Evolutionary conservation across 495 filamentous ascomycete species (phyloP), one percentile per base, ranked within the genome.

Genomic region (Xylaria grammica): DNA sequence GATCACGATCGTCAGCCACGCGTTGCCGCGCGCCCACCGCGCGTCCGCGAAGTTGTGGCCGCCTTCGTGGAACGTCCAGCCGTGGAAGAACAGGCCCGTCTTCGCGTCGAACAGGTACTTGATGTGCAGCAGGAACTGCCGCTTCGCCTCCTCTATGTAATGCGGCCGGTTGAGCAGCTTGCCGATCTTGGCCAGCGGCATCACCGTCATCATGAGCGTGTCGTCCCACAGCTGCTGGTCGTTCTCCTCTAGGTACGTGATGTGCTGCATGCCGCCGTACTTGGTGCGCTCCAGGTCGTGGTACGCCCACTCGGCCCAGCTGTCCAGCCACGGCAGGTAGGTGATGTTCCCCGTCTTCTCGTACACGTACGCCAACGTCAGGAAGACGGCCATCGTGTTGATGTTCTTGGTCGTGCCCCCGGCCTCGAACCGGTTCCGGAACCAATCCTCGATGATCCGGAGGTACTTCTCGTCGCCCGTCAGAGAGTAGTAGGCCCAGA

Each of bases 381-480:
- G 77, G 69, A 92, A 89, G 4, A 84, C 83, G 9, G 86, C 82
- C 89, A 92, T 91, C 1, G 90, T 92, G 77, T 92, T 92, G 80
- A 92, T 91, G 65, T 92, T 92, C 69, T 92, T 92, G 2, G 88
- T 90, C 0, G 89, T 91, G 29, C 86, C 85, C 20, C 89, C 90
- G 38, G 85, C 84, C 0, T 82, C 83, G 60, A 92, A 88, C 19
- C 88, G 84, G 8, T 77, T 79, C 11, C 75, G 73, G 74, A 91
- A 92, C 90, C 90, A 92, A 44, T 84, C 81, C 60, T 88, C 83
- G 65, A 91, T 90, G 58, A 87, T 83, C 24, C 74, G 67, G 1
- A 90, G 78, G 17, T 82, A 74, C 4, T 72, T 71, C 15, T 68
- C 65, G 49, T 86, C 82, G 22, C 82, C 84, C 0, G 87, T 90